Evolutionary conservation across 352 stramenopile species (phyloP).

Genomic region (Phytophthora citrophthora): DNA sequence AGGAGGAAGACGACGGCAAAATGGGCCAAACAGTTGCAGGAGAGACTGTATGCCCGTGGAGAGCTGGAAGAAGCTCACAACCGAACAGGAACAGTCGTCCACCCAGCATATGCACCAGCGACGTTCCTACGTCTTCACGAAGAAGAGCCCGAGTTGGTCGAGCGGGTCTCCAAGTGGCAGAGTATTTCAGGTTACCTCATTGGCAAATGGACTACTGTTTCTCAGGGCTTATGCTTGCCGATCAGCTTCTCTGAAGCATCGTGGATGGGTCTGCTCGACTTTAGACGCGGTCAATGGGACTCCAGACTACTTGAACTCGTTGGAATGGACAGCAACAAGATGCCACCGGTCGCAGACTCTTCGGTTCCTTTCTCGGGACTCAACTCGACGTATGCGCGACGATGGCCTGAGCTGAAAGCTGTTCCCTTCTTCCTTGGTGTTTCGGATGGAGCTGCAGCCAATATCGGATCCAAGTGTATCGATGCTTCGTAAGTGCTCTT

Average conservation of each 20-base stretch:
- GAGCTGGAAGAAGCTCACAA: slow-evolving; percentile 67
- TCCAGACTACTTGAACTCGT: slow-evolving; percentile 77
- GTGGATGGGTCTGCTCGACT: slow-evolving; percentile 95
- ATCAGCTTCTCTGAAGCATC: slow-evolving; percentile 95
- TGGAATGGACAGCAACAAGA: slow-evolving; percentile 68
- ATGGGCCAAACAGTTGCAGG: slow-evolving; percentile 58
- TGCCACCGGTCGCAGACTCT: slow-evolving; percentile 77
- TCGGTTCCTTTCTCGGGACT: slow-evolving; percentile 66
- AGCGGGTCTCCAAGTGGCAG: slow-evolving; percentile 84
- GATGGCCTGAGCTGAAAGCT: slow-evolving; percentile 75
- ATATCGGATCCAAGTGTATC: slow-evolving; percentile 94
- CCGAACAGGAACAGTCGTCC: slow-evolving; percentile 81
- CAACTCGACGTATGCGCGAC: slow-evolving; percentile 53
- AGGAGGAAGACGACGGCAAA: slow-evolving; percentile 50
- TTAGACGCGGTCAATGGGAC: slow-evolving; percentile 88
- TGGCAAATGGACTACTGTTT: slow-evolving; percentile 77
- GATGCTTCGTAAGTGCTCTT: slow-evolving; percentile 57
- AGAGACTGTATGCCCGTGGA: slow-evolving; percentile 43
- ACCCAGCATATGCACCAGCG: slow-evolving; percentile 90
- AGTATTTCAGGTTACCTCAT: slow-evolving; percentile 91
- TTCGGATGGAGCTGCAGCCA: slow-evolving; percentile 93
- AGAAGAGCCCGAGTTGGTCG: slow-evolving; percentile 47
- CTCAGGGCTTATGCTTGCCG: slow-evolving; percentile 48
- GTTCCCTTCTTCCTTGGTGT: slow-evolving; percentile 91
- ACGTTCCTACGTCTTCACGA: slow-evolving; percentile 88